Percentiles rank a stretch among this genome's conserved stretches.
These are phyloP conservation scores for Cyanidiococcus yangmingshanensis DNA, from an alignment of 23 red algal species.

Conservation along the genomic window DNA sequence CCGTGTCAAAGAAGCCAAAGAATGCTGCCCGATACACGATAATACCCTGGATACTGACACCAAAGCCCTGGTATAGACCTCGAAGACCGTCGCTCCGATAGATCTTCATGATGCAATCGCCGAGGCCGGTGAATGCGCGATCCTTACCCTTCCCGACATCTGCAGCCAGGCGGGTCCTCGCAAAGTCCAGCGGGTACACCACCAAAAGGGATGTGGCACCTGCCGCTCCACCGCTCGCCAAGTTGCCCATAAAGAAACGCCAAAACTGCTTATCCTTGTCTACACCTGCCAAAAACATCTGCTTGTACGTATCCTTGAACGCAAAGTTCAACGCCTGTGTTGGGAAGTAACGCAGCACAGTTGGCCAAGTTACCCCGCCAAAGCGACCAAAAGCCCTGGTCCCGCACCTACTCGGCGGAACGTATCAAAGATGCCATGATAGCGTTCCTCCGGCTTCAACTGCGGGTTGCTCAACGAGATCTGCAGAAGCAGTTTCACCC, in stretches of 20 bases:
- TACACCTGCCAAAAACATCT: slow-evolving; percentile 79
- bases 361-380: slow-evolving; percentile 98
- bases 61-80: slow-evolving; percentile 95
- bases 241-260: slow-evolving; percentile 80
- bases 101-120: slow-evolving; percentile 64
- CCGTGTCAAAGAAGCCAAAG: slow-evolving; percentile 96
- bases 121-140: slow-evolving; percentile 17
- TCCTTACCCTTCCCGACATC: slow-evolving; percentile 77
- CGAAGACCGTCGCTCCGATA: slow-evolving; percentile 44
- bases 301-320: slow-evolving; percentile 99
- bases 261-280: slow-evolving; percentile 86
- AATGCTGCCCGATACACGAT: slow-evolving; percentile 99
- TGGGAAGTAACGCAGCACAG: slow-evolving; percentile 98
- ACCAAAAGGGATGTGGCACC: slow-evolving; percentile 92
- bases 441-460: slow-evolving; percentile 74
- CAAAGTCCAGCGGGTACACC: slow-evolving; percentile 98
- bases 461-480: slow-evolving; percentile 86
- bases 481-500: slow-evolving; percentile 97
- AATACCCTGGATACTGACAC: slow-evolving; percentile 94
- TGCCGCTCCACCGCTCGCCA: slow-evolving; percentile 85
- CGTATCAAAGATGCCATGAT: slow-evolving; percentile 82
- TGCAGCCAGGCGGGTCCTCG: slow-evolving; percentile 91
- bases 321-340: slow-evolving; percentile 99
- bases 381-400: slow-evolving; percentile 89
- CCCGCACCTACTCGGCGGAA: slow-evolving; percentile 80